Conservation (phyloP, 257 asterid genomes). For the Jacaranda copaia region DNA sequence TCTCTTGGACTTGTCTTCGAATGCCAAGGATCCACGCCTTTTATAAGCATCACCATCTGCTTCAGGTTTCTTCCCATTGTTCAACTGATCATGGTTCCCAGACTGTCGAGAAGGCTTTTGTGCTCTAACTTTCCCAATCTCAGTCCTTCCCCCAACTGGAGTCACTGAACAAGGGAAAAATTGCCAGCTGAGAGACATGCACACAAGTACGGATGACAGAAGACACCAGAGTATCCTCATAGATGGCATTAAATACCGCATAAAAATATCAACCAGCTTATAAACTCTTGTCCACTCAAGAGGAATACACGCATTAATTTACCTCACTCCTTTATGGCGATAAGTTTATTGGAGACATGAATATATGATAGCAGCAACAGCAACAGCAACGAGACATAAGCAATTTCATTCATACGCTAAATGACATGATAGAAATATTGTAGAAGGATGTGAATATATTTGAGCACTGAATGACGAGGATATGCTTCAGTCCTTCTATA, state of each 20-base stretch:
- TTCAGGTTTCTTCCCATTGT: conserved; percentile 46
- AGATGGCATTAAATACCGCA: not conserved
- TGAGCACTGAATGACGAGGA: not conserved
- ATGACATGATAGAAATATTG: not conserved
- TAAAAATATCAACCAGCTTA: conserved; percentile 10
- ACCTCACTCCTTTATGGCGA: not conserved
- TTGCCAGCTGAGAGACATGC: conserved; percentile 27
- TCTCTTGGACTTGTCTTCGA: conserved; percentile 56
- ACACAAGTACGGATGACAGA: not conserved
- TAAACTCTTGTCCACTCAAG: conserved; percentile 15
- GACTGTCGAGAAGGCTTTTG: conserved; percentile 52
- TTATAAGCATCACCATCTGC: conserved; percentile 44
- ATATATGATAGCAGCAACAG: not conserved
- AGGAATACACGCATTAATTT: not conserved
- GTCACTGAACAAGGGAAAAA: conserved; percentile 35
- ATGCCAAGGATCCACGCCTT: conserved; percentile 36
- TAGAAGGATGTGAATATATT: not conserved
- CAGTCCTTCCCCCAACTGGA: conserved; percentile 48
- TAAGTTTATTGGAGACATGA: not conserved
- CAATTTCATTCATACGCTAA: not conserved
- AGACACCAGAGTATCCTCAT: conserved; percentile 10
- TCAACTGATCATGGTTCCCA: conserved; percentile 47
- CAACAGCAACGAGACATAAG: not conserved
- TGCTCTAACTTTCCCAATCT: conserved; percentile 38
- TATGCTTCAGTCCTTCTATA: not conserved